Percentiles rank a stretch among this genome's conserved stretches.
Evolutionary conservation across 768 basidiomycete genomes (phyloP).

Genomic region (Lactarius hatsudake): DNA sequence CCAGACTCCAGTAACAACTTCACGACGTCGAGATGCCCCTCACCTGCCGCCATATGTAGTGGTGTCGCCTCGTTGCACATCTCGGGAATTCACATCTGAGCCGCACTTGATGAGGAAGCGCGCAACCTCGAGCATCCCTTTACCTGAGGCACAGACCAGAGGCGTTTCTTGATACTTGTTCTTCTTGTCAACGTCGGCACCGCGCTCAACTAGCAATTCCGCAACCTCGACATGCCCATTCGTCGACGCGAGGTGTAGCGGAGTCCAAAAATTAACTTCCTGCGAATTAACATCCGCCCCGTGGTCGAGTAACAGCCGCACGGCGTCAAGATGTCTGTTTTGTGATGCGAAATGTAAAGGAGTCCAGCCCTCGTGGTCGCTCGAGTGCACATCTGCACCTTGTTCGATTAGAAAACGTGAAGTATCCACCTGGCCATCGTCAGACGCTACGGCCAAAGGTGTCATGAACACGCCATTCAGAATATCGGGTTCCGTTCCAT

Average conservation of each 20-base stretch:
- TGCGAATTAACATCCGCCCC: not conserved
- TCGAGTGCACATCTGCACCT: not conserved
- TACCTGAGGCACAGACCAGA: fast-evolving
- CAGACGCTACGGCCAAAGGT: not conserved
- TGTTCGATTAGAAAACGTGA: not conserved
- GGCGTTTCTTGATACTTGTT: not conserved
- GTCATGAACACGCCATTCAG: not conserved
- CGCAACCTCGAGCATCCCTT: not conserved
- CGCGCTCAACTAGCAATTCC: not conserved
- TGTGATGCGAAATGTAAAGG: not conserved
- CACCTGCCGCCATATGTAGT: not conserved
- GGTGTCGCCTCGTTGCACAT: not conserved
- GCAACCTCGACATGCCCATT: not conserved
- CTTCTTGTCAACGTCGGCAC: not conserved
- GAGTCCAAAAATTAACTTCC: not conserved
- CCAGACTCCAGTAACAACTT: not conserved
- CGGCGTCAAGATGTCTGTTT: not conserved
- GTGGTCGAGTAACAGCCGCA: not conserved
- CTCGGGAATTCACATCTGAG: not conserved
- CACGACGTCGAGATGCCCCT: not conserved
- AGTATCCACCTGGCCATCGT: not conserved
- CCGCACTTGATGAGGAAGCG: not conserved
- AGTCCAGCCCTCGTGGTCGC: not conserved
- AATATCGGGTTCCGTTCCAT: not conserved
- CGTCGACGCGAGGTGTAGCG: not conserved